Percentiles rank a stretch among this genome's conserved stretches.
Evolutionary conservation across 495 filamentous ascomycete species (phyloP).

Genomic region (Thozetella sp.): DNA sequence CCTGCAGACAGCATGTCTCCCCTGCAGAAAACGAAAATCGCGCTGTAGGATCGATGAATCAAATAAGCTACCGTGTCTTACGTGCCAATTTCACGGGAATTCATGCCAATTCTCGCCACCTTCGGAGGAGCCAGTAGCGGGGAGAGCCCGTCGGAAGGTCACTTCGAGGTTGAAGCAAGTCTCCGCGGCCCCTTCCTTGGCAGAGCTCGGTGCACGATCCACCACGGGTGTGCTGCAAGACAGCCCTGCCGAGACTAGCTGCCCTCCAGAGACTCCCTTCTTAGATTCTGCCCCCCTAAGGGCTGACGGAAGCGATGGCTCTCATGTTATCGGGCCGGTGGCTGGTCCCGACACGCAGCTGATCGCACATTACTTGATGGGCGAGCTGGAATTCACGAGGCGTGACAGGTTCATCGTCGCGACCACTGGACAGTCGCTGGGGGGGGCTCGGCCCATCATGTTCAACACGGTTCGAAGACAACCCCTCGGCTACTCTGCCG

Average conservation of each 20-base stretch:
- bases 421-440: not conserved
- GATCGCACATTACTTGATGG: not conserved
- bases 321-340: not conserved
- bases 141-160: slow-evolving; percentile 27
- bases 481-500: not conserved
- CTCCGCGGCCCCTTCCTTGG: not conserved
- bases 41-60: slow-evolving; percentile 51
- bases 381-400: not conserved
- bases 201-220: not conserved
- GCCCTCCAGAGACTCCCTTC: not conserved
- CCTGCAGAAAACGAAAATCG: slow-evolving; percentile 55
- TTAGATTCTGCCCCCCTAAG: not conserved
- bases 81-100: slow-evolving; percentile 51
- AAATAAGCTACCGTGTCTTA: slow-evolving; percentile 43
- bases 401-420: not conserved
- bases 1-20: slow-evolving; percentile 51
- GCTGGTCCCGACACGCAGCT: not conserved
- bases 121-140: slow-evolving; percentile 26
- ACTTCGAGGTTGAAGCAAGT: slow-evolving; percentile 4
- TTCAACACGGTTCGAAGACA: not conserved
- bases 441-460: not conserved
- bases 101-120: slow-evolving; percentile 15
- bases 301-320: not conserved
- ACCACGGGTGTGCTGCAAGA: not conserved
- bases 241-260: not conserved